phyloP scores from a whole-genome alignment of 225 moss, liverwort and hornwort species.

The Pleurozium schreberi region DNA sequence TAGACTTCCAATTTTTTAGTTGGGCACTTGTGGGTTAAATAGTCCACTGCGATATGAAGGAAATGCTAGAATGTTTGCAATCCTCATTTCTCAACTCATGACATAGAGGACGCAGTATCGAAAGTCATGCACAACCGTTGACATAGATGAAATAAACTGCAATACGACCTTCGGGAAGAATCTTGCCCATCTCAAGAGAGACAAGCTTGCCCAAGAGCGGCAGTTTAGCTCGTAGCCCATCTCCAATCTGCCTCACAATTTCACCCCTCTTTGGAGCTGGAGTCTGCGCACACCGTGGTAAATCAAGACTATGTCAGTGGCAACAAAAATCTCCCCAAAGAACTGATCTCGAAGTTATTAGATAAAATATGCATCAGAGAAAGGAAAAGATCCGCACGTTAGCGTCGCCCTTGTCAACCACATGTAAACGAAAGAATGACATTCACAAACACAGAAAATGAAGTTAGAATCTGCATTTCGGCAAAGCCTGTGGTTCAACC shows the following conservation, averaged over 20 bases:
- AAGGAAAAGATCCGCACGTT: neutral
- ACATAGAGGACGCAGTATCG: neutral
- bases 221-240: slow-evolving; percentile 68
- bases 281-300: slow-evolving; percentile 28
- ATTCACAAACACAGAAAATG: neutral
- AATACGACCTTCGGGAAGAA: slow-evolving; percentile 56
- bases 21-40: neutral
- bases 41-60: neutral
- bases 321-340: neutral
- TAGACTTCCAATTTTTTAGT: neutral
- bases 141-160: neutral
- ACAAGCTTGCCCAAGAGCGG: slow-evolving; percentile 71
- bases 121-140: neutral
- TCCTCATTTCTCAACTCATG: neutral
- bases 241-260: slow-evolving; percentile 91
- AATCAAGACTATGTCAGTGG: neutral
- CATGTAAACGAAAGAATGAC: neutral
- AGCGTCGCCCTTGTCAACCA: neutral
- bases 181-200: slow-evolving; percentile 96
- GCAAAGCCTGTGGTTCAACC: neutral
- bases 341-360: neutral
- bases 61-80: neutral
- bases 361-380: neutral
- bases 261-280: slow-evolving; percentile 94
- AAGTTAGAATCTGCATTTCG: neutral